Evolutionary conservation across 1,284 basidiomycete species (phyloP).

Genomic region (Ceratorhiza oryzae-sativae): DNA sequence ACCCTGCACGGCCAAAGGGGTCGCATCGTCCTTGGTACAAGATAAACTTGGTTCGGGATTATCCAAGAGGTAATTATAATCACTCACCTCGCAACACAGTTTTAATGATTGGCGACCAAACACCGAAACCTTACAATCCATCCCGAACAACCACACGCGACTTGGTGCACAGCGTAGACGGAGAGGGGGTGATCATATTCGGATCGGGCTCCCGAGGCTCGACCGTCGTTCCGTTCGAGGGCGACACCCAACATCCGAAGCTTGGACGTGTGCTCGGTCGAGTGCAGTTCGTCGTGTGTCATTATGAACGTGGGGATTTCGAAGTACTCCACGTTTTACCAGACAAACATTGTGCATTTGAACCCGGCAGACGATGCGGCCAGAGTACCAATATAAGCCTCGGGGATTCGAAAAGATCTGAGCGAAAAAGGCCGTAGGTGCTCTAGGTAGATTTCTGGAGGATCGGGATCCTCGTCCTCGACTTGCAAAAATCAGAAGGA

Average conservation of each 20-base stretch:
- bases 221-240: too few relatives aligned
- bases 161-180: neutral
- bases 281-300: neutral
- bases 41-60: too few relatives aligned
- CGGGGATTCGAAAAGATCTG: neutral
- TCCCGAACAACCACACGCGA: neutral
- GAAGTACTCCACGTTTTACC: slow-evolving; percentile 5
- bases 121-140: neutral
- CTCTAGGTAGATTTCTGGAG: neutral
- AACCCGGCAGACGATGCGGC: neutral
- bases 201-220: neutral
- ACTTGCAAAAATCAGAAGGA: neutral
- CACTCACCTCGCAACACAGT: too few relatives aligned
- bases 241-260: neutral
- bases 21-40: too few relatives aligned
- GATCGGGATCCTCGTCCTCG: neutral
- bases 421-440: neutral
- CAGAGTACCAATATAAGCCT: neutral
- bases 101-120: too few relatives aligned
- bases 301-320: neutral
- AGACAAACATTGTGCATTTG: neutral
- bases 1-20: too few relatives aligned
- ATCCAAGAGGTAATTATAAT: too few relatives aligned
- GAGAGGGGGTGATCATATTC: neutral
- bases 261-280: neutral